These are phyloP conservation scores for Dictyophora rubrovolvata DNA, from an alignment of 768 basidiomycete species.

Conservation along the genomic window DNA sequence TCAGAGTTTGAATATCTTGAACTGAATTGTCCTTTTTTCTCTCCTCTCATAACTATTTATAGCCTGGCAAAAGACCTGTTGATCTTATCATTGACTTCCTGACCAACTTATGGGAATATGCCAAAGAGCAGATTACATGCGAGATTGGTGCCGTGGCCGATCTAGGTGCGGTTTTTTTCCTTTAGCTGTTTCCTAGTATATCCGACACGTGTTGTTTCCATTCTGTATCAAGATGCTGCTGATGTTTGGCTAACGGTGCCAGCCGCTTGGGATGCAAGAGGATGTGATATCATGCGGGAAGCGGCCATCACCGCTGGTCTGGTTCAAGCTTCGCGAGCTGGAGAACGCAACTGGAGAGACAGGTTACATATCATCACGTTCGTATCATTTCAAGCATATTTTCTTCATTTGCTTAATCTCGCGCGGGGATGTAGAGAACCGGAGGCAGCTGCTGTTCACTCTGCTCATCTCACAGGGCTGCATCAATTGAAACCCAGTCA, in stretches of 20 bases:
- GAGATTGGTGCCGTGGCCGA: slow-evolving; percentile 83
- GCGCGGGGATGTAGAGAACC: slow-evolving; percentile 35
- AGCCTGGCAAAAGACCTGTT: slow-evolving; percentile 67
- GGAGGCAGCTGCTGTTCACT: slow-evolving; percentile 89
- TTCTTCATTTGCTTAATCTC: neutral
- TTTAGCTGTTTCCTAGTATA: neutral
- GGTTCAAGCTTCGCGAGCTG: slow-evolving; percentile 59
- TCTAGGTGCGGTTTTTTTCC: slow-evolving; percentile 43
- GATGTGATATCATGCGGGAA: slow-evolving; percentile 77
- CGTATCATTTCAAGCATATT: slow-evolving; percentile 7
- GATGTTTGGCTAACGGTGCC: slow-evolving; percentile 84
- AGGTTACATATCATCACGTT: slow-evolving; percentile 75
- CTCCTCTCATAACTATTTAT: slow-evolving; percentile 9
- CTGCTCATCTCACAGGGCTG: slow-evolving; percentile 69
- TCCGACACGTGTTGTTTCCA: neutral
- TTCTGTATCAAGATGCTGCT: slow-evolving; percentile 48
- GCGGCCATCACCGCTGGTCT: slow-evolving; percentile 75
- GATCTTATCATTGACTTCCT: slow-evolving; percentile 82
- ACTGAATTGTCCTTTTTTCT: neutral
- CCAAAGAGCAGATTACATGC: slow-evolving; percentile 75
- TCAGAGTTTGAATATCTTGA: neutral
- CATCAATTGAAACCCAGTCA: slow-evolving; percentile 73
- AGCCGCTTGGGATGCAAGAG: slow-evolving; percentile 84
- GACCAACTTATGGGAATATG: slow-evolving; percentile 76
- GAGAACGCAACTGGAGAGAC: slow-evolving; percentile 69